Percentiles rank a stretch among this genome's conserved stretches.
Conservation (phyloP, 805 yeast species). For the Ogataea siamensis region DNA sequence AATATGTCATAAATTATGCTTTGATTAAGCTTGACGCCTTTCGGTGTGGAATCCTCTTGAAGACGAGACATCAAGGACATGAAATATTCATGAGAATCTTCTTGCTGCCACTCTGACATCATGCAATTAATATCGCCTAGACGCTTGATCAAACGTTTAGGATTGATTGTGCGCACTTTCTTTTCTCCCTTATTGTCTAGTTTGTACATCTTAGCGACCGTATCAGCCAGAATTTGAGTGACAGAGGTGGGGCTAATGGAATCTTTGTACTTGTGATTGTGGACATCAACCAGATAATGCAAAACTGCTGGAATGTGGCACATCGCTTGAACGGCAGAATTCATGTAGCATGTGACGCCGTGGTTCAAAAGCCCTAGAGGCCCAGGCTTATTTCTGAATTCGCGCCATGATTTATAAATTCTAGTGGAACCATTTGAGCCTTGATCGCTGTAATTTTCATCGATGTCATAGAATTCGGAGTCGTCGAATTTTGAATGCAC, state of each 20-base stretch:
- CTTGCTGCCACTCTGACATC: constrained; percentile 98
- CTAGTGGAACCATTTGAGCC: constrained; percentile 62
- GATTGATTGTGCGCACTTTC: constrained; percentile 58
- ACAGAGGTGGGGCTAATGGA: constrained; percentile 56
- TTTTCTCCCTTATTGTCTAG: constrained; percentile 40
- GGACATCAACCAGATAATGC: constrained; percentile 72
- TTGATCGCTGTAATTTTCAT: constrained; percentile 55
- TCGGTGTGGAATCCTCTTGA: constrained; percentile 92
- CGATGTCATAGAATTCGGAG: constrained; percentile 52
- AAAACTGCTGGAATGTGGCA: constrained; percentile 88
- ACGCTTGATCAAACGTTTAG: constrained; percentile 66
- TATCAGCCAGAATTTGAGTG: constrained; percentile 63
- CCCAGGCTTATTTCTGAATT: constrained; percentile 46
- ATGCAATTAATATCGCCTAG: constrained; percentile 85
- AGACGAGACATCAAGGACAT: constrained; percentile 86
- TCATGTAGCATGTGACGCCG: constrained; percentile 96
- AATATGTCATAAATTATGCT: constrained; percentile 89
- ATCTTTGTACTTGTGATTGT: constrained; percentile 48
- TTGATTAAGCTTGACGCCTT: constrained; percentile 76
- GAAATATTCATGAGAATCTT: constrained; percentile 95
- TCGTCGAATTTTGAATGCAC: constrained; percentile 24
- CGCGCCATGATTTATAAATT: constrained; percentile 73
- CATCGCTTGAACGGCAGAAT: constrained; percentile 89
- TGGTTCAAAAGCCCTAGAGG: constrained; percentile 78
- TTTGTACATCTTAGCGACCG: constrained; percentile 68